Conservation (phyloP, 169 alveolate genomes). For the Fabrea salina region DNA sequence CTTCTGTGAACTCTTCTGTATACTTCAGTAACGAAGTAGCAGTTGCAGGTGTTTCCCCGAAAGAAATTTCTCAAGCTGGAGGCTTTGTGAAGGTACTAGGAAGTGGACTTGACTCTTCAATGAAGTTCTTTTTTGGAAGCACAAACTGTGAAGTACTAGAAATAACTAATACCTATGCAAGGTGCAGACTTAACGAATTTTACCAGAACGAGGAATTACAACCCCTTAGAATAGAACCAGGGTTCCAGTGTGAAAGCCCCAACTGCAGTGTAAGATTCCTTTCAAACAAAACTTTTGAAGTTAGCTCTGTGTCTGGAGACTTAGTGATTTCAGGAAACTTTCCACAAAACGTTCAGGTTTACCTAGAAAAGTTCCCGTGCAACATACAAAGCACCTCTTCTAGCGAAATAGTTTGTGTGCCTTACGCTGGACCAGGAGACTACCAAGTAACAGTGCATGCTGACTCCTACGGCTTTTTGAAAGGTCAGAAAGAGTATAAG, state of each 20-base stretch:
- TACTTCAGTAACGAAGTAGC: background rate
- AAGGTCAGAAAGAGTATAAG: background rate
- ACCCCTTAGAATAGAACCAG: too few species aligned
- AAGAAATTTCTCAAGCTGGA: background rate
- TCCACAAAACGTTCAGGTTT: background rate
- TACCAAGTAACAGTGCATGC: background rate
- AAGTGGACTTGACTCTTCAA: background rate
- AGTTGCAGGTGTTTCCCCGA: background rate
- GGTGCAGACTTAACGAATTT: too few species aligned
- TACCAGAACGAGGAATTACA: too few species aligned
- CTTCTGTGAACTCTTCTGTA: background rate
- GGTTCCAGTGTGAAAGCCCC: too few species aligned
- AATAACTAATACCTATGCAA: too few species aligned
- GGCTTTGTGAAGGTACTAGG: background rate
- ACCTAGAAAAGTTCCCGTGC: background rate
- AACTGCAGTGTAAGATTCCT: too few species aligned
- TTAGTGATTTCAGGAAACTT: constrained; percentile 19
- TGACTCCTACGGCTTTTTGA: too few species aligned
- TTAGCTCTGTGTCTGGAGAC: background rate
- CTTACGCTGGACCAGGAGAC: background rate
- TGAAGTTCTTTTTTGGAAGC: background rate
- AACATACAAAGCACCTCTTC: background rate
- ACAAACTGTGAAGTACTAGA: too few species aligned
- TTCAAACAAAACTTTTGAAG: too few species aligned
- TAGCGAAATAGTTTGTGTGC: background rate